Conservation (phyloP, 306 rosid genomes). For the Datisca glomerata region DNA sequence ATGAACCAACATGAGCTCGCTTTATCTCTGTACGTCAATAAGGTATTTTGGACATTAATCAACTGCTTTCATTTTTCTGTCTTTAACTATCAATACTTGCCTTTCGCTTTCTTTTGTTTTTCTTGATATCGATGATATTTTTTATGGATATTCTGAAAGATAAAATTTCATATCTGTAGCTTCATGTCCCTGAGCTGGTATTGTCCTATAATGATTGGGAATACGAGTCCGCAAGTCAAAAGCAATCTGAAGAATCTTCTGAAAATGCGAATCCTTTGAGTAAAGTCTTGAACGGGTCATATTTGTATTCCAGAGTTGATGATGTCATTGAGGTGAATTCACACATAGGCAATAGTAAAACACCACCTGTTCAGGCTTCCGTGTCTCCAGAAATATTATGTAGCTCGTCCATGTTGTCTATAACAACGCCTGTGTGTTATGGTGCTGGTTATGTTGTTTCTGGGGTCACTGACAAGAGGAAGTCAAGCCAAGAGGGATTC, state of each 20-base stretch:
- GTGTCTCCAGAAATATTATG: conserved; percentile 77
- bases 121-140: conserved; percentile 8
- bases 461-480: conserved; percentile 72
- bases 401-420: conserved; percentile 34
- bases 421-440: conserved; percentile 53
- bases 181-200: conserved; percentile 79
- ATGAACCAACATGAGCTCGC: conserved; percentile 98
- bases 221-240: conserved; percentile 42
- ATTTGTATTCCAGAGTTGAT: conserved; percentile 16
- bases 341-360: conserved; percentile 21
- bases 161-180: conserved; percentile 36
- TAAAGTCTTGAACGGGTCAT: conserved; percentile 22
- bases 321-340: conserved; percentile 23
- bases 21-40: conserved; percentile 76
- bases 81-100: neutral
- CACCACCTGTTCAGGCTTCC: conserved; percentile 68
- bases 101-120: conserved; percentile 9
- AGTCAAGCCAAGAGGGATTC: conserved; percentile 75
- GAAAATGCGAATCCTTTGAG: conserved; percentile 51
- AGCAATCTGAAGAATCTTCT: conserved; percentile 52
- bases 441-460: conserved; percentile 75
- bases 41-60: conserved; percentile 29
- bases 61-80: neutral
- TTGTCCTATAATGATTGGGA: conserved; percentile 84
- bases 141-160: conserved; percentile 10